A percentile compares a stretch with the other conserved stretches of the same genome.
These are phyloP conservation scores for Manihot esculenta DNA, from an alignment of 441 rosid species.

Conservation along the genomic window DNA sequence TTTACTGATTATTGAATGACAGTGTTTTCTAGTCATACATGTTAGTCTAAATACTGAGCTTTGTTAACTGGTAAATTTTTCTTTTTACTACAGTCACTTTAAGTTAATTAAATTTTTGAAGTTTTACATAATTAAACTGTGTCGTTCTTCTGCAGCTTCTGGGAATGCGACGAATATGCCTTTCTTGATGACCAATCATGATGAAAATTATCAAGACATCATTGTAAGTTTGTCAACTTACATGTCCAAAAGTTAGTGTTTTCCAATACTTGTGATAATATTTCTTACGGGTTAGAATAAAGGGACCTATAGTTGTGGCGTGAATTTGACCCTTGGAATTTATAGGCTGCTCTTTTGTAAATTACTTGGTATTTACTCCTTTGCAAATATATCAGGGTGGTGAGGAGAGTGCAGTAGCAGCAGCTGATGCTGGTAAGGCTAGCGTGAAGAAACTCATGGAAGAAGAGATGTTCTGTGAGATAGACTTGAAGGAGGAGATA, in stretches of 20 bases:
- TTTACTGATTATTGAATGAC: neutral
- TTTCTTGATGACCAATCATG: constrained; percentile 30
- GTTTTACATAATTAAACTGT: constrained; percentile 8
- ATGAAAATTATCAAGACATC: constrained; percentile 41
- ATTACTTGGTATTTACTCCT: constrained; percentile 19
- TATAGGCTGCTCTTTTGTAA: constrained; percentile 25
- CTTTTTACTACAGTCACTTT: constrained; percentile 19
- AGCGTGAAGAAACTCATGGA: constrained; percentile 92
- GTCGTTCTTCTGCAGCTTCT: constrained; percentile 41
- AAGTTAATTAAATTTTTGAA: neutral
- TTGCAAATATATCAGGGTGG: constrained; percentile 38
- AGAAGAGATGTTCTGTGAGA: constrained; percentile 73
- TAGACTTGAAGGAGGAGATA: constrained; percentile 38
- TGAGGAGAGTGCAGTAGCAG: constrained; percentile 24
- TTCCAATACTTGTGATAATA: neutral
- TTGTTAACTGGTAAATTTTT: neutral
- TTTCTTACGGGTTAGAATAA: neutral
- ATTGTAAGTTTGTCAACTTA: constrained; percentile 44
- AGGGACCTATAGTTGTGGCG: neutral
- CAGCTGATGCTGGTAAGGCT: constrained; percentile 43
- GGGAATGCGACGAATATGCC: constrained; percentile 39
- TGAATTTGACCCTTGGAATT: neutral
- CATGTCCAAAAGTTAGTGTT: neutral
- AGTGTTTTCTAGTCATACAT: constrained; percentile 1
- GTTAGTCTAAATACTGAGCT: neutral